Base-by-base conservation (phyloP, 495 filamentous ascomycete genomes). In the Penicillium tannophilum region DNA sequence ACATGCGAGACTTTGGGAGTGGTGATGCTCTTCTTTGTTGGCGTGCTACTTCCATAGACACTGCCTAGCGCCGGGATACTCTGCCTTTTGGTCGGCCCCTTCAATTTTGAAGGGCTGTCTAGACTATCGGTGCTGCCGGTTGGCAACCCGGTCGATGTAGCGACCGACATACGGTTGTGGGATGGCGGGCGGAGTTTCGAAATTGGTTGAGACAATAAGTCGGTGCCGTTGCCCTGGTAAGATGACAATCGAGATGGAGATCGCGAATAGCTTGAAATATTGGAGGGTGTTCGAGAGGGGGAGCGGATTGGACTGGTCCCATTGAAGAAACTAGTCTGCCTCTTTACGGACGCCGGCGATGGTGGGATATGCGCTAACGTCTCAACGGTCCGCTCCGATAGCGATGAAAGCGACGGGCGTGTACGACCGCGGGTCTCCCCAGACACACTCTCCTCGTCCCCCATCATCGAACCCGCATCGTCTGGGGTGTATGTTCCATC, bases 381-480 rank as follows among this genome's bases (percentile, higher is more conserved):
- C 59, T 89, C 86, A 35, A 88, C 84, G 11, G 88, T 88, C 42
- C 88, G 75, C 50, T 91, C 88, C 14, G 86, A 87, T 23, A 91
- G 70, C 1, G 88, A 90, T 26, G 84, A 87, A 19, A 91, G 70
- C 1, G 88, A 90, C 23, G 84, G 82, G 28, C 71, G 60, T 19
- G 65, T 52, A 63, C 76, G 69, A 43, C 74, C 69, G 44, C 78
- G 73, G 24, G 52, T 28, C 48, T 78, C 74, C 20, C 63, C 54
- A 4, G 52, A n/a, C 12, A 50, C 55, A 19, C 26, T 39, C 7
- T 67, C 69, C 39, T 64, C 64, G 31, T 63, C 62, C 9, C 58
- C 64, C 11, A 59, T 60, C 45, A 45, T 26, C 23, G 55, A 52
- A 43, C 52, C 65, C 52, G 58, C 57, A n/a, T 59, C 55, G 14